Evolutionary conservation across 2,329 filamentous ascomycete genomes (phyloP), one percentile per base, ranked within the genome.

Genomic region (Chaetomiaceae sp.): DNA sequence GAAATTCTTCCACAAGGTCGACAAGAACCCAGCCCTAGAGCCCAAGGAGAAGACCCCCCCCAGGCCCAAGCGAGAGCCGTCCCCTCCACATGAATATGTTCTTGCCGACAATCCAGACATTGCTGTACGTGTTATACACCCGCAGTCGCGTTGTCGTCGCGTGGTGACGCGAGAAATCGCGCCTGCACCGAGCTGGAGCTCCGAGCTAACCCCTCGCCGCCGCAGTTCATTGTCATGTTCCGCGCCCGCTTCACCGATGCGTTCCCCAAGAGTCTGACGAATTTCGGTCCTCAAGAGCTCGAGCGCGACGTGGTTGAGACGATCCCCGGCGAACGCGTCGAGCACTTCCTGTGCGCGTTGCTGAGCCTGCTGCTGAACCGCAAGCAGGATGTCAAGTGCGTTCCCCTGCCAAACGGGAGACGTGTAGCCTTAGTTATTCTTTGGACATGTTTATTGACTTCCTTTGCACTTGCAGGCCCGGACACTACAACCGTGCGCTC

Each of bases 341-440:
- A 97, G 71, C 79, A 83, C 57, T 81, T 98, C 48, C 74, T 98
- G 20, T 98, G 94, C 72, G 89, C 89, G 52, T 69, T 98, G 55
- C 73, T 98, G 36, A 84, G 86, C 26, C 74, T 98, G 58, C 79
- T 96, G 45, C 75, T 98, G 60, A 98, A 98, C 68, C 84, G 93
- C 66, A 97, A 98, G 74, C 95, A 98, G 65, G 90, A 95, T 69
- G 87, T 97, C 64, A 95, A 98, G 93, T 97, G 79, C 68, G 88
- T 52, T 17, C n/a, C 18, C 14, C 24, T 10, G 20, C 27, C 22
- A 14, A 37, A 44, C 38, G 10, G 17, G 10, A 18, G 17, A 22
- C 38, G 20, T 18, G n/a, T 10, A 29, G 10, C 17, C 20, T 15
- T 19, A 3, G 3, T 15, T 5, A 11, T 6, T 1, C 14, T 26